Conservation (phyloP, 1,284 basidiomycete genomes). For the Farysia itapuensis region DNA sequence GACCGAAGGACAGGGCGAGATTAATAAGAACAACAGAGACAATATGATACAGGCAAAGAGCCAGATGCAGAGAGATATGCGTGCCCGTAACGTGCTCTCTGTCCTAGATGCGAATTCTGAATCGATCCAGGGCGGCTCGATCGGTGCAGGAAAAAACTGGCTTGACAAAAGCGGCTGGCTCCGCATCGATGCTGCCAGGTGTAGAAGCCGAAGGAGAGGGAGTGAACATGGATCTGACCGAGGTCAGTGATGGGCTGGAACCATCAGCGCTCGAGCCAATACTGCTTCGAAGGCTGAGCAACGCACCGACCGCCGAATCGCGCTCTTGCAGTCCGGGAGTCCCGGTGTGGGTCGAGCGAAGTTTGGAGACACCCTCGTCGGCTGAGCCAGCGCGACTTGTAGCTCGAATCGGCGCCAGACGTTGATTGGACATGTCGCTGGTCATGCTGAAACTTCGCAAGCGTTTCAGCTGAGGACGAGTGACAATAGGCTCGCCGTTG, state of each 20-base stretch:
- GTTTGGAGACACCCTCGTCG: conserved; percentile 27
- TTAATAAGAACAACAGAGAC: no score
- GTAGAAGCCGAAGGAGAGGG: conserved; percentile 10
- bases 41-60: no score
- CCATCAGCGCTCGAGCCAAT: conserved; percentile 22
- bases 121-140: conserved; percentile 29
- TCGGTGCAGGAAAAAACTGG: conserved; percentile 20
- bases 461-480: conserved; percentile 21
- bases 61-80: no score
- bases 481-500: conserved; percentile 1
- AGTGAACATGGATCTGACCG: background rate
- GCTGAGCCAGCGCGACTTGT: conserved; percentile 19
- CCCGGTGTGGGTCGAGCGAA: conserved; percentile 19
- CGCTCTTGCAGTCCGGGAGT: conserved; percentile 10
- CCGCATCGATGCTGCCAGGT: conserved; percentile 7
- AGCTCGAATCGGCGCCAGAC: conserved; percentile 14
- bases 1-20: no score
- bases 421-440: conserved; percentile 6
- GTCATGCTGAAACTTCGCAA: conserved; percentile 33
- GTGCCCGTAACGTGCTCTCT: no score
- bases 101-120: conserved; percentile 33
- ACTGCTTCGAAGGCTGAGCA: conserved; percentile 32
- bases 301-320: conserved; percentile 32
- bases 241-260: background rate
- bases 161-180: conserved; percentile 6